Conservation (phyloP, 805 yeast species). For the Sugiyamaella chiloensis region DNA sequence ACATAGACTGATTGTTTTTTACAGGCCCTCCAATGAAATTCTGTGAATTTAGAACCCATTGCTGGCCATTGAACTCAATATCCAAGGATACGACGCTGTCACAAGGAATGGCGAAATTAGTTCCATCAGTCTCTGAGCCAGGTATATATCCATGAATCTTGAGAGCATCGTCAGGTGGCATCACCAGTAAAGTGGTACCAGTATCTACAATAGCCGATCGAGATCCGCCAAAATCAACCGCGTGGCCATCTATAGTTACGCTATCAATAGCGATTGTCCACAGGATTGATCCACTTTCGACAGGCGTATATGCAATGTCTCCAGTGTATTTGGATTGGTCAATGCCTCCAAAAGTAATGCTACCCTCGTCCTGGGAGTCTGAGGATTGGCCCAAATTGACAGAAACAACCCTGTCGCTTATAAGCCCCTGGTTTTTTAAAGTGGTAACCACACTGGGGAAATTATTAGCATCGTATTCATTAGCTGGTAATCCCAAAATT, state of each 20-base stretch:
- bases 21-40: slow-evolving; percentile 52
- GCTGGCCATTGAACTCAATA: slow-evolving; percentile 43
- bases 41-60: slow-evolving; percentile 43
- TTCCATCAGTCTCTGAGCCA: slow-evolving; percentile 53
- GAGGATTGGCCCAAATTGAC: slow-evolving; percentile 40
- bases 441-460: slow-evolving; percentile 28
- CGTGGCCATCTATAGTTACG: slow-evolving; percentile 36
- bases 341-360: slow-evolving; percentile 43
- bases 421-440: slow-evolving; percentile 25
- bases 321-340: slow-evolving; percentile 44
- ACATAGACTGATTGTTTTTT: slow-evolving; percentile 43
- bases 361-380: slow-evolving; percentile 38
- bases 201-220: slow-evolving; percentile 53
- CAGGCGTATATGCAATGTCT: slow-evolving; percentile 39
- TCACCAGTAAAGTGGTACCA: slow-evolving; percentile 61
- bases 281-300: slow-evolving; percentile 29
- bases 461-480: slow-evolving; percentile 36
- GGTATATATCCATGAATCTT: slow-evolving; percentile 51
- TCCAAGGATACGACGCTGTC: slow-evolving; percentile 42
- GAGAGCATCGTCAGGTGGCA: slow-evolving; percentile 54
- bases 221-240: slow-evolving; percentile 34
- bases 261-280: slow-evolving; percentile 51
- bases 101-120: slow-evolving; percentile 60
- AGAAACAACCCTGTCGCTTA: slow-evolving; percentile 40
- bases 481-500: slow-evolving; percentile 55